A percentile compares a stretch with the other conserved stretches of the same genome.
These are phyloP conservation scores for Boletus reticuloceps DNA, from an alignment of 768 basidiomycete genomes.

Conservation along the genomic window DNA sequence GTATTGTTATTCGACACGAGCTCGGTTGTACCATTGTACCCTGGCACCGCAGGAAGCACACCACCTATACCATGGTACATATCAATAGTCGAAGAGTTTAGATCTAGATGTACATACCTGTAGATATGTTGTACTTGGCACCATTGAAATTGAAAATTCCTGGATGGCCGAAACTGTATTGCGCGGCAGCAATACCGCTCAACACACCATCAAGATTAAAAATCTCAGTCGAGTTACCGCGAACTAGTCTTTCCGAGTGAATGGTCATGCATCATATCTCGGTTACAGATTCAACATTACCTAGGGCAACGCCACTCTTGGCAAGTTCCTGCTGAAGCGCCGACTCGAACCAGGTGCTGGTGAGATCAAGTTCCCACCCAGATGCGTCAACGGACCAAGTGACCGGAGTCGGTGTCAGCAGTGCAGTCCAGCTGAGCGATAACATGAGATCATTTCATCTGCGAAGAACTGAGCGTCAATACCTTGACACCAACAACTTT, in stretches of 20 bases:
- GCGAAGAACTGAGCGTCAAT: neutral
- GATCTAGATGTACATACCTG: neutral
- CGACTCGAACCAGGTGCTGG: neutral
- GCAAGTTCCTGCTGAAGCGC: neutral
- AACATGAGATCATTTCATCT: neutral
- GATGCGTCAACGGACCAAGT: neutral
- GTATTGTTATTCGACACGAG: neutral
- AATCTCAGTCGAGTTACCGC: conserved; percentile 11
- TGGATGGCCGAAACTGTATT: conserved; percentile 1
- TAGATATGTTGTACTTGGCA: conserved; percentile 16
- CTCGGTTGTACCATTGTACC: neutral
- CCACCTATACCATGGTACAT: neutral
- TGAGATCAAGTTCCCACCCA: conserved; percentile 10
- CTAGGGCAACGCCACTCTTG: neutral
- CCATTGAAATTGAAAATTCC: conserved; percentile 18
- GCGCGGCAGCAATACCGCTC: conserved; percentile 15
- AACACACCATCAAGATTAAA: conserved; percentile 5
- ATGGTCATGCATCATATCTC: neutral
- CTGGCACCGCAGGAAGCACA: conserved; percentile 2
- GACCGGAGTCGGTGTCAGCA: conserved; percentile 7
- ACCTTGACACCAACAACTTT: conserved; percentile 17
- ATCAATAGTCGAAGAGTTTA: neutral
- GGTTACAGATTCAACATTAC: neutral
- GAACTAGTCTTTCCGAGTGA: conserved; percentile 1
- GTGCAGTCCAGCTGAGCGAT: conserved; percentile 10